These are phyloP conservation scores for Paxillus involutus DNA, from an alignment of 768 basidiomycete species.

Conservation along the genomic window DNA sequence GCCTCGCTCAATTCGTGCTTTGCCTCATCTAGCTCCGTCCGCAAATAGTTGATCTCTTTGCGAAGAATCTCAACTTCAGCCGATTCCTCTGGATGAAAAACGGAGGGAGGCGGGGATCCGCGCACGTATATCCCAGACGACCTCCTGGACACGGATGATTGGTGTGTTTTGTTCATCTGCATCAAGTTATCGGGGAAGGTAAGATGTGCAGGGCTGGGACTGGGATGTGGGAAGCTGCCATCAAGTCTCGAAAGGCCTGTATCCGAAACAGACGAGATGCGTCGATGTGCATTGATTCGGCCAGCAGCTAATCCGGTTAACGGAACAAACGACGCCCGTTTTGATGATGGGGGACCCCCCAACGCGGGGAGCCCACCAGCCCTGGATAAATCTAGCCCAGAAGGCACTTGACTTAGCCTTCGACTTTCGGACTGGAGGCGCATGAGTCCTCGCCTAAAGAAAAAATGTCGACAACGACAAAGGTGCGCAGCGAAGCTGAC, in stretches of 20 bases:
- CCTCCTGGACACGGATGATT: constrained; percentile 35
- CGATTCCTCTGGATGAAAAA: constrained; percentile 29
- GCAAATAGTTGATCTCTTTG: constrained; percentile 55
- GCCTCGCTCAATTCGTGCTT: constrained; percentile 72
- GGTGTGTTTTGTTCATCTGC: constrained; percentile 19
- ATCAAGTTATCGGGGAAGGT: constrained; percentile 32
- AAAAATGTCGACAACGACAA: constrained; percentile 3
- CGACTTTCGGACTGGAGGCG: constrained; percentile 77
- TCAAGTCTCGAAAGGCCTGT: constrained; percentile 41
- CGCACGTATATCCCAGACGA: constrained; percentile 57
- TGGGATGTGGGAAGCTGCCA: constrained; percentile 29
- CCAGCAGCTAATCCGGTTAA: constrained; percentile 54
- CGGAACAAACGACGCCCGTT: constrained; percentile 76
- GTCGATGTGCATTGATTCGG: constrained; percentile 55
- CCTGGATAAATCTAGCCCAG: constrained; percentile 56
- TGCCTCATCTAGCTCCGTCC: constrained; percentile 59
- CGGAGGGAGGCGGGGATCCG: constrained; percentile 42
- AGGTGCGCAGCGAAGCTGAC: neutral
- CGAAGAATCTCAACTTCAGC: constrained; percentile 58
- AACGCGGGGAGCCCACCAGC: constrained; percentile 39
- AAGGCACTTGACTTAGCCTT: constrained; percentile 53
- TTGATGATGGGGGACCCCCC: constrained; percentile 51
- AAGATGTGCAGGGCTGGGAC: constrained; percentile 35
- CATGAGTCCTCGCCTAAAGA: constrained; percentile 77
- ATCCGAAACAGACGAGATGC: constrained; percentile 76